These are phyloP conservation scores for Coemansia umbellata DNA, from an alignment of 192 early-diverging fungal species.

Conservation along the genomic window DNA sequence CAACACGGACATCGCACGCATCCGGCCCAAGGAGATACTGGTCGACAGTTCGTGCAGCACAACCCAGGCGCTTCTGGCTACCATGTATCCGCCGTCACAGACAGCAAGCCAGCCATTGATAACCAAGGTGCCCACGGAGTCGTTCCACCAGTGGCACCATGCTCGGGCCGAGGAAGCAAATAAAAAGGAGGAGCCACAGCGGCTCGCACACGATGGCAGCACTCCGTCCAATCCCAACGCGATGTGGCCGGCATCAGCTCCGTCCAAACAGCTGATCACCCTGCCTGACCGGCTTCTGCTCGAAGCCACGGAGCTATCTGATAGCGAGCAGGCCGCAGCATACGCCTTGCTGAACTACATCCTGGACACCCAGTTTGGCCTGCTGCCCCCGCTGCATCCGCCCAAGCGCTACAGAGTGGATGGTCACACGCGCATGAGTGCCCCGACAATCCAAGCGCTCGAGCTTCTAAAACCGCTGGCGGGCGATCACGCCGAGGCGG, in stretches of 20 bases:
- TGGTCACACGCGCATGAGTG: conserved; percentile 72
- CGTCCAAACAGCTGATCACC: conserved; percentile 9
- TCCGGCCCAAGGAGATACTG: conserved; percentile 82
- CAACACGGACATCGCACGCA: conserved; percentile 69
- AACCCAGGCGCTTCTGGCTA: background rate
- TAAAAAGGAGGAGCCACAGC: background rate
- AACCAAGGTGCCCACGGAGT: conserved; percentile 1
- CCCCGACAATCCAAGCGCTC: conserved; percentile 71
- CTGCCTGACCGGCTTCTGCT: conserved; percentile 28
- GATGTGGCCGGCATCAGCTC: conserved; percentile 14
- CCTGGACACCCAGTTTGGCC: conserved; percentile 63
- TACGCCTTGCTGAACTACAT: conserved; percentile 68
- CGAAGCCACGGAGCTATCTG: conserved; percentile 31
- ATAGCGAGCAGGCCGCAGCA: conserved; percentile 26
- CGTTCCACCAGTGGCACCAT: conserved; percentile 1
- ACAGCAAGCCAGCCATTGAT: conserved; percentile 8
- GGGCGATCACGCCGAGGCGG: conserved; percentile 42
- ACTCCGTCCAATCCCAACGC: background rate
- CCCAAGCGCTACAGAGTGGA: conserved; percentile 56
- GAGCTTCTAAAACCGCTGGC: conserved; percentile 65
- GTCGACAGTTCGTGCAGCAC: conserved; percentile 30
- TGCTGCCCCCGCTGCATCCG: conserved; percentile 58
- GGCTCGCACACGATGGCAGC: background rate
- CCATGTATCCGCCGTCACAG: conserved; percentile 8
- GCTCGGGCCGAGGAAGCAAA: background rate